A percentile compares a stretch with the other conserved stretches of the same genome.
Evolutionary conservation across 495 filamentous ascomycete genomes (phyloP).

Genomic region (Podospora australis): DNA sequence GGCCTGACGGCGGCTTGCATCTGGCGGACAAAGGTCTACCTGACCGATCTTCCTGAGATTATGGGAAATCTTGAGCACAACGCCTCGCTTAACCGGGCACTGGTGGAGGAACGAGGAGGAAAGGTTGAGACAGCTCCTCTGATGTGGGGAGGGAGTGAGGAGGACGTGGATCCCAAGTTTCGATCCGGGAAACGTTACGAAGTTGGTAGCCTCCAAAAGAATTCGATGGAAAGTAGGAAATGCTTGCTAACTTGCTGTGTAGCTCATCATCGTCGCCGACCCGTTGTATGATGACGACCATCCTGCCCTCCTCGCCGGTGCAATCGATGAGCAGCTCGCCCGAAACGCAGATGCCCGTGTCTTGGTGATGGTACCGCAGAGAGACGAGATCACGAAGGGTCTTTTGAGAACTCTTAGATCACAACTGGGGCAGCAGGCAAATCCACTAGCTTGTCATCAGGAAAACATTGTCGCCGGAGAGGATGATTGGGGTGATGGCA

Average conservation of each 20-base stretch:
- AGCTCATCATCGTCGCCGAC: constrained; percentile 42
- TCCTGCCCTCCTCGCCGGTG: constrained; percentile 36
- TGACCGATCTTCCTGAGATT: constrained; percentile 43
- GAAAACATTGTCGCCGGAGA: constrained; percentile 33
- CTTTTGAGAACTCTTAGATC: constrained; percentile 24
- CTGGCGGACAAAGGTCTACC: constrained; percentile 34
- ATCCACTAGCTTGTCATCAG: constrained; percentile 24
- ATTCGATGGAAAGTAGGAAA: not conserved
- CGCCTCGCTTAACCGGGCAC: constrained; percentile 28
- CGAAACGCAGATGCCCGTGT: constrained; percentile 29
- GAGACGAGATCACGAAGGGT: constrained; percentile 35
- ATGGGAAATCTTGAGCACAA: constrained; percentile 39
- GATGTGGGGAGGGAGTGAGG: constrained; percentile 34
- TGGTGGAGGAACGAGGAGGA: constrained; percentile 31
- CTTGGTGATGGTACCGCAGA: constrained; percentile 40
- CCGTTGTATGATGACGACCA: constrained; percentile 44
- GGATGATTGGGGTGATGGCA: constrained; percentile 42
- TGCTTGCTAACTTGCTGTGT: not conserved
- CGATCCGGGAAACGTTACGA: constrained; percentile 28
- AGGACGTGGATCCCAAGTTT: constrained; percentile 31
- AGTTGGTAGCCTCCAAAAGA: constrained; percentile 17
- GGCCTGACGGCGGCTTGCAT: constrained; percentile 45
- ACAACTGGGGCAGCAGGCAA: constrained; percentile 17
- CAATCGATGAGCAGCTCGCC: constrained; percentile 33
- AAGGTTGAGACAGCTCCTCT: constrained; percentile 29